These are phyloP conservation scores for Lineolata rhizophorae DNA, from an alignment of 495 filamentous ascomycete genomes.

Conservation along the genomic window DNA sequence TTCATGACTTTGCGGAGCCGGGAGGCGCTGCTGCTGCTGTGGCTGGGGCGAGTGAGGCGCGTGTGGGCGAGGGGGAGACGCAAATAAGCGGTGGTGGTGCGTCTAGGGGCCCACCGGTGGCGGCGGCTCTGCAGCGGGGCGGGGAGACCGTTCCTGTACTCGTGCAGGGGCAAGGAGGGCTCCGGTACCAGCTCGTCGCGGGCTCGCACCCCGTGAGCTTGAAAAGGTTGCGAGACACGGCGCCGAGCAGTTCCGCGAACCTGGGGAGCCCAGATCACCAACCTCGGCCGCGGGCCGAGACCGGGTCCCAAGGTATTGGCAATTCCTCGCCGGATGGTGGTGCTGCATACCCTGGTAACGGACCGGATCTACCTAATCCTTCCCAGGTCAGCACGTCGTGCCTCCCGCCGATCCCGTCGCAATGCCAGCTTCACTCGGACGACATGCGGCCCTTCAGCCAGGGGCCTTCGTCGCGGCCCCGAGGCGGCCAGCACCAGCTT, in stretches of 20 bases:
- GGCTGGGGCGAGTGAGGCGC: neutral
- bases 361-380: too few species aligned
- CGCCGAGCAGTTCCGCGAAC: neutral
- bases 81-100: neutral
- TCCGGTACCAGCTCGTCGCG: neutral
- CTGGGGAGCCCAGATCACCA: neutral
- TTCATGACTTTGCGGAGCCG: conserved; percentile 27
- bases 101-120: neutral
- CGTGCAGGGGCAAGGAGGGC: neutral
- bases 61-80: neutral
- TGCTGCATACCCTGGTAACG: too few species aligned
- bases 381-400: neutral
- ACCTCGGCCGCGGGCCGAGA: neutral
- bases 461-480: too few species aligned
- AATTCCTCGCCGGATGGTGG: neutral
- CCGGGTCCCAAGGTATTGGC: neutral
- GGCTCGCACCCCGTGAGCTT: conserved; percentile 1
- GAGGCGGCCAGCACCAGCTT: neutral
- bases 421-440: neutral
- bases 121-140: too few species aligned
- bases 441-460: neutral
- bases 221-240: too few species aligned
- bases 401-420: conserved; percentile 1
- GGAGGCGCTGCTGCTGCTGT: neutral
- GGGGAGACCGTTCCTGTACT: too few species aligned